Base-by-base conservation (phyloP, 148 eudicot species). In the Gaultheria prostrata region DNA sequence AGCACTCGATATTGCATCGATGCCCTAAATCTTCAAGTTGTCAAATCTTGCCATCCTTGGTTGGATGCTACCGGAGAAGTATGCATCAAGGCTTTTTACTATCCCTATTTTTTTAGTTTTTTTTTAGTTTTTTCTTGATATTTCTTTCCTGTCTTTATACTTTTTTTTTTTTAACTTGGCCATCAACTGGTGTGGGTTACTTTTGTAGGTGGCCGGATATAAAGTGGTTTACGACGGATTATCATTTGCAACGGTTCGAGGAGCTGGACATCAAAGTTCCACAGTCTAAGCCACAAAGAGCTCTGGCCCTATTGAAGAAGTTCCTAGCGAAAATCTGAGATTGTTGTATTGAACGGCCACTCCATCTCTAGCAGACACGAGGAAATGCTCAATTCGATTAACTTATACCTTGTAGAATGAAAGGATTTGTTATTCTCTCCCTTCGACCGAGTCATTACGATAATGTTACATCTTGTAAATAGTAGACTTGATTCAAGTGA, bases 11-110 rank as follows among this genome's bases (percentile, higher is more conserved):
- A 86, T 54, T 82, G 82, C 51, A 74, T 86, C 35, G 61, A 57
- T 51, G 85, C 85, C 54, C 53, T 82, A 67, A 82, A 82, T 6
- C 82, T 86, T 32, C 78, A 28, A 75, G 83, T 86, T n/a, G 24
- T 86, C 54, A 83, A 86, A 74, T 77, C 83, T 71, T 86, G 88
- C 85, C 67, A 51, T 71, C 79, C 76, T 26, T 86, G 86, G 86
- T 15, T 70, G 5, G 83, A 80, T 56, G 61, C 48, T 84, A 54
- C 43, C 24, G 49, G 61, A 79, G 83, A 84, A 57, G 83, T 84
- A 84, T 39, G 80, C 59, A 49, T 56, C 56, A 5, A 5, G 17
- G n/a, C n/a, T 17, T 3, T 39, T 72, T 39, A 72, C 43, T 39
- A 33, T 54, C 43, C 11, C 35, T 75, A 6, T 54, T 39, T 15